Conservation (phyloP, 345 rosid species). For the Rubroshorea leprosula region DNA sequence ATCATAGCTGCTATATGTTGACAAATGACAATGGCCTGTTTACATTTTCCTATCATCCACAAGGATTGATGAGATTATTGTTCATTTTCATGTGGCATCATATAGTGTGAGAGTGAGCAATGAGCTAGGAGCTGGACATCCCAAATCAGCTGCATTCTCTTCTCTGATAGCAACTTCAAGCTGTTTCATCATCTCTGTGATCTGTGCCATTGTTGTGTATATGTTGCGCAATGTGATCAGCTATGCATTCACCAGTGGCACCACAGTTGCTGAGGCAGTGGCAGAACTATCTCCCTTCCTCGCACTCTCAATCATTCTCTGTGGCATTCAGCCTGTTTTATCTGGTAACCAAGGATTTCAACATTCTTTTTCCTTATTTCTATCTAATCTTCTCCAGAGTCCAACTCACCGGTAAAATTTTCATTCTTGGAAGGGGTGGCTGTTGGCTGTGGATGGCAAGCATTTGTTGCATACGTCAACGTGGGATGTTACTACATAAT, state of each 20-base stretch:
- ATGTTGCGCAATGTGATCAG: constrained; percentile 43
- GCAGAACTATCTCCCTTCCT: constrained; percentile 63
- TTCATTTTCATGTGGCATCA: background rate
- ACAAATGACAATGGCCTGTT: no score
- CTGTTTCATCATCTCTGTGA: constrained; percentile 40
- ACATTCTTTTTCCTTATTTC: background rate
- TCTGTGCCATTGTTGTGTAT: constrained; percentile 26
- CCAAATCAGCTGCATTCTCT: constrained; percentile 60
- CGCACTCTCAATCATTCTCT: constrained; percentile 51
- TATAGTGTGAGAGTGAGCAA: constrained; percentile 75
- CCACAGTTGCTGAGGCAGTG: constrained; percentile 51
- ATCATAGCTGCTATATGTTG: no score
- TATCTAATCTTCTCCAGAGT: background rate
- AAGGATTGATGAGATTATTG: background rate
- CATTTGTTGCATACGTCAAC: constrained; percentile 76
- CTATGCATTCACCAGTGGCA: constrained; percentile 59
- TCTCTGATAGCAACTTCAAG: constrained; percentile 38
- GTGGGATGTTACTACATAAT: constrained; percentile 66
- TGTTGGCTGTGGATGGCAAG: constrained; percentile 87
- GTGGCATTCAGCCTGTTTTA: constrained; percentile 70
- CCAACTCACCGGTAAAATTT: background rate
- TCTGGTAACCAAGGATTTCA: constrained; percentile 36
- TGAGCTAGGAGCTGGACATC: constrained; percentile 81
- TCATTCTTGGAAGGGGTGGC: constrained; percentile 47
- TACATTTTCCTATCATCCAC: no score